Conservation (phyloP, 345 rosid genomes). For the Luvunga scandens region DNA sequence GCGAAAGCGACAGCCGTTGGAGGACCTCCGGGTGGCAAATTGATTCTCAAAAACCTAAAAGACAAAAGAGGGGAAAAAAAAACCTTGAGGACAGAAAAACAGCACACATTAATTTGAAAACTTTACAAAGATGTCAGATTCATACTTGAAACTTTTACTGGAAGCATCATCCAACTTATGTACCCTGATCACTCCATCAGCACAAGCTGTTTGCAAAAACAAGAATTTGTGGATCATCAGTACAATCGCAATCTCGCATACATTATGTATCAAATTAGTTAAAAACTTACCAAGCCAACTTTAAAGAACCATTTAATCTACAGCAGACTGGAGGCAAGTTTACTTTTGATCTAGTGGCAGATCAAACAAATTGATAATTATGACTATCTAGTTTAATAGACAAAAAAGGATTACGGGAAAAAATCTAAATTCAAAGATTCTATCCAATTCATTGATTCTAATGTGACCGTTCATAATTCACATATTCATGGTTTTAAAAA, state of each 20-base stretch:
- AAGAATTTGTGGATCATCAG: not conserved
- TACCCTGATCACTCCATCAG: constrained; percentile 82
- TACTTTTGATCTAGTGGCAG: too few species aligned
- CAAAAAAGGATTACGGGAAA: not conserved
- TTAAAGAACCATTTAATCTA: not conserved
- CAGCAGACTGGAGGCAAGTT: not conserved
- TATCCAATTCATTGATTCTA: not conserved
- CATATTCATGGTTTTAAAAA: not conserved
- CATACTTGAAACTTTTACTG: constrained; percentile 95
- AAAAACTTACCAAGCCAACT: not conserved
- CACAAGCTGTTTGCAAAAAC: constrained; percentile 60
- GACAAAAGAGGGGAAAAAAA: not conserved
- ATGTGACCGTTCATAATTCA: not conserved
- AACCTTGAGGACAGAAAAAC: constrained; percentile 4
- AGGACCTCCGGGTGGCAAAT: constrained; percentile 84
- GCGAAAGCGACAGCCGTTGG: constrained; percentile 74
- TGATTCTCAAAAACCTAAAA: constrained; percentile 73
- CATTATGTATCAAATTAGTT: not conserved
- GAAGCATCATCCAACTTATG: constrained; percentile 90
- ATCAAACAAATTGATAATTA: not conserved
- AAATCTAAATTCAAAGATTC: not conserved
- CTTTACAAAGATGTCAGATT: not conserved
- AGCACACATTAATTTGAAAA: not conserved
- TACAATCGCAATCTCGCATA: not conserved
- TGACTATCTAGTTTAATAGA: too few species aligned